Percentiles rank a stretch among this genome's conserved stretches.
Evolutionary conservation across 2,329 filamentous ascomycete genomes (phyloP).

Genomic region (Aurifilum marmelostoma): DNA sequence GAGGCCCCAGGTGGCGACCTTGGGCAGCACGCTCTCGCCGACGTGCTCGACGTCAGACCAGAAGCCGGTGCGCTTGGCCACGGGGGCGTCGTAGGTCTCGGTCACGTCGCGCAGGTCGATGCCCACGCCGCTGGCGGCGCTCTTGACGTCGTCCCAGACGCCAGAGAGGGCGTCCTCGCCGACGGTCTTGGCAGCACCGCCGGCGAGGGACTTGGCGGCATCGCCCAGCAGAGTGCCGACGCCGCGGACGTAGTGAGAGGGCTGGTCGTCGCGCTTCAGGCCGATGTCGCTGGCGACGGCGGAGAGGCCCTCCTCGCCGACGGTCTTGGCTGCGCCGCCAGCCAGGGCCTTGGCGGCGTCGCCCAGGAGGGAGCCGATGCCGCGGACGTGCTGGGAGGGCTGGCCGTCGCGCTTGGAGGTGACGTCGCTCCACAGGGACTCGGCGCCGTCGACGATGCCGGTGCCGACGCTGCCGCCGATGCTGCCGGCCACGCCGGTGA

Average conservation of each 20-base stretch:
- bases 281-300: slow-evolving; percentile 4
- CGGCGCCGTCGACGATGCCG: background rate
- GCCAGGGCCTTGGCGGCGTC: slow-evolving; percentile 9
- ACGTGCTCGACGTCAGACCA: slow-evolving; percentile 2
- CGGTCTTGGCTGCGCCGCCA: slow-evolving; percentile 1
- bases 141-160: slow-evolving; percentile 1
- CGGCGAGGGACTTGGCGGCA: background rate
- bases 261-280: slow-evolving; percentile 12
- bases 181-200: slow-evolving; percentile 5
- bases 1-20: background rate
- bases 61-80: slow-evolving; percentile 12
- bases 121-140: slow-evolving; percentile 7
- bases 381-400: background rate
- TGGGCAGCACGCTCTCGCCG: background rate
- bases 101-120: slow-evolving; percentile 5
- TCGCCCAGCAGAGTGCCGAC: slow-evolving; percentile 23
- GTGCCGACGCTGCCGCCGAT: background rate
- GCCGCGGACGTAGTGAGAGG: background rate
- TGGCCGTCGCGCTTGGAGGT: slow-evolving; percentile 6
- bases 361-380: slow-evolving; percentile 4
- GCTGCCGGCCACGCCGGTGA: background rate
- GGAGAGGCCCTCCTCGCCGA: background rate
- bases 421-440: background rate
- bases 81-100: slow-evolving; percentile 10
- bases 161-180: slow-evolving; percentile 10